Percentiles rank a stretch among this genome's conserved stretches.
These are phyloP conservation scores for Puccinia brachypodii DNA, from an alignment of 1,284 basidiomycete genomes.

Conservation along the genomic window DNA sequence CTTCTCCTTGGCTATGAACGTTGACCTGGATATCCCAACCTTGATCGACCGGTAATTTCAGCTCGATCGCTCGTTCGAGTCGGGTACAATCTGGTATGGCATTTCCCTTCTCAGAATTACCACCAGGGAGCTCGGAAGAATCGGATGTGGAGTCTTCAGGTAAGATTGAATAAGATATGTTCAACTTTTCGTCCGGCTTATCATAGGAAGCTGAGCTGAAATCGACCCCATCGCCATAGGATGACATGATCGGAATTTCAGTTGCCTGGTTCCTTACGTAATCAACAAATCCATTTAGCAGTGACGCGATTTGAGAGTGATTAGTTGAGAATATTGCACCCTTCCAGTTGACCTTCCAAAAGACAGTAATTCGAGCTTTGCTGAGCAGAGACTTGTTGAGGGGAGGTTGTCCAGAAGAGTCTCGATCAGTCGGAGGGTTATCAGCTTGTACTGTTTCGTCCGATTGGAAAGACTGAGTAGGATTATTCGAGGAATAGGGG, in stretches of 20 bases:
- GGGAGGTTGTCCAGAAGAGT: constrained; percentile 48
- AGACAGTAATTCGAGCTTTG: constrained; percentile 76
- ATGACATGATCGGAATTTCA: constrained; percentile 71
- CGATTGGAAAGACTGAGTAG: background rate
- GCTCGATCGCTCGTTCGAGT: constrained; percentile 74
- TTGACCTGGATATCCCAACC: constrained; percentile 83
- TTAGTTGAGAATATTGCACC: constrained; percentile 69
- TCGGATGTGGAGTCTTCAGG: constrained; percentile 61
- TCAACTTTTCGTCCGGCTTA: constrained; percentile 74
- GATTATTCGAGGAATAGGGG: background rate
- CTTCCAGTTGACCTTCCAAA: constrained; percentile 94
- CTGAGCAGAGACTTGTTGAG: constrained; percentile 51
- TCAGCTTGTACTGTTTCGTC: constrained; percentile 59
- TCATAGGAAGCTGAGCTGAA: constrained; percentile 76
- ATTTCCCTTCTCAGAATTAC: constrained; percentile 62
- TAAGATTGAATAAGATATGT: constrained; percentile 81
- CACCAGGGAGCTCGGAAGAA: constrained; percentile 60
- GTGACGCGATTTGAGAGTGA: constrained; percentile 63
- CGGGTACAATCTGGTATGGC: constrained; percentile 67
- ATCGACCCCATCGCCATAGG: constrained; percentile 78
- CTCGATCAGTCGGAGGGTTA: background rate
- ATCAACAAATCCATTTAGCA: constrained; percentile 76
- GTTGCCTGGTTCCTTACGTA: constrained; percentile 71
- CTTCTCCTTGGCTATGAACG: constrained; percentile 65
- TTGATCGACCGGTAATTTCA: constrained; percentile 71